Evolutionary conservation across 2,329 filamentous ascomycete genomes (phyloP).

Genomic region (Epichloe sp.): DNA sequence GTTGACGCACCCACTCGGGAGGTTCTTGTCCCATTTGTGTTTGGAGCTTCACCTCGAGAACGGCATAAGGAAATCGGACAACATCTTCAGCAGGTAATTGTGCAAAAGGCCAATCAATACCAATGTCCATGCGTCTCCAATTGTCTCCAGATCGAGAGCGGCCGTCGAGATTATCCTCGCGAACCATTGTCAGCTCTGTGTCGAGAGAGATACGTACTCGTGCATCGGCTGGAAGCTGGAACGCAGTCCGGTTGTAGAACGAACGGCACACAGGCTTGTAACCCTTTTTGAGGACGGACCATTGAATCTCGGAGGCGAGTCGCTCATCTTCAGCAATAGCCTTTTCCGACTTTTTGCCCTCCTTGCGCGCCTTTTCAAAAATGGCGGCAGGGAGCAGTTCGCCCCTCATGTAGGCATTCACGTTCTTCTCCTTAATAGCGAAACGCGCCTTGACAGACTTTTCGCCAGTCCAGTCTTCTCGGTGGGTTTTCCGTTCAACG

Average conservation of each 20-base stretch:
- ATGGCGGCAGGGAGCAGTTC: conserved; percentile 72
- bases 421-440: conserved; percentile 89
- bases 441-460: conserved; percentile 98
- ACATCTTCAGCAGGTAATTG: conserved; percentile 78
- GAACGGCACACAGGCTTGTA: conserved; percentile 84
- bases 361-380: conserved; percentile 94
- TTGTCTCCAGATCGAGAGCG: conserved; percentile 65
- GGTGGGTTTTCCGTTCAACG: conserved; percentile 93
- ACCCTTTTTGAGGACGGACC: conserved; percentile 75
- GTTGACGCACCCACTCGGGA: conserved; percentile 89
- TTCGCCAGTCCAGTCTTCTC: conserved; percentile 97
- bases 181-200: conserved; percentile 87
- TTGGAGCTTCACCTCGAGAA: conserved; percentile 94
- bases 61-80: conserved; percentile 86
- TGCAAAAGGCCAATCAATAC: conserved; percentile 86
- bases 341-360: conserved; percentile 86
- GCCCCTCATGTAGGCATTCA: conserved; percentile 80
- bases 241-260: conserved; percentile 96
- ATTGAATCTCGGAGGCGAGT: conserved; percentile 84
- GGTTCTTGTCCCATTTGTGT: conserved; percentile 91
- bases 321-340: conserved; percentile 86
- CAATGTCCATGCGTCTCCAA: conserved; percentile 95
- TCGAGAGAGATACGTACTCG: conserved; percentile 94
- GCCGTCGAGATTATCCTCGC: conserved; percentile 90
- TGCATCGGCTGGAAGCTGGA: conserved; percentile 91